These are phyloP conservation scores for Vitis hybrid DNA, from an alignment of 177 flowering plant genomes.

Conservation along the genomic window DNA sequence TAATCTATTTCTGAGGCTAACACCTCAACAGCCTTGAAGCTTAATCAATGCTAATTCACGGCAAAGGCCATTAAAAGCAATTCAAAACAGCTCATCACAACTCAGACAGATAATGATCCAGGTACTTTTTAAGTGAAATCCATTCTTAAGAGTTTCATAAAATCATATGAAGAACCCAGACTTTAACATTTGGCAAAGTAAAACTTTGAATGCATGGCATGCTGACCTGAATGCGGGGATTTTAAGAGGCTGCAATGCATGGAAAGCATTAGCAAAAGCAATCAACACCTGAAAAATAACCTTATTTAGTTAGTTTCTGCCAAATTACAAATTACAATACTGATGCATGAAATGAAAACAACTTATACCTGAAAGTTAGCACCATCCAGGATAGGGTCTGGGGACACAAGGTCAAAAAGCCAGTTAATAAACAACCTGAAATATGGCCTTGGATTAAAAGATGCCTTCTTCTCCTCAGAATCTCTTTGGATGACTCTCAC, in stretches of 20 bases:
- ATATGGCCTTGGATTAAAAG: conserved; percentile 90
- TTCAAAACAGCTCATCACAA: too few species aligned
- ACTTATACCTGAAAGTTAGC: conserved; percentile 72
- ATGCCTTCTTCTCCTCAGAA: conserved; percentile 80
- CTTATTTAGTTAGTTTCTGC: background rate
- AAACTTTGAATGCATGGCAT: background rate
- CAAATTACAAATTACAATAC: background rate
- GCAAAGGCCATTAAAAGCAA: too few species aligned
- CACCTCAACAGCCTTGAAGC: too few species aligned
- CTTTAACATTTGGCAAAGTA: too few species aligned
- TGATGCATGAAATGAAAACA: background rate
- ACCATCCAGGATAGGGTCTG: conserved; percentile 74
- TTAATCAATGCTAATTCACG: too few species aligned
- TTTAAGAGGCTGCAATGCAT: conserved; percentile 87
- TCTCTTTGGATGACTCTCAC: conserved; percentile 80
- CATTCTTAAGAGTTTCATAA: too few species aligned
- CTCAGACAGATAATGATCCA: too few species aligned
- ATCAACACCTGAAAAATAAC: conserved; percentile 59
- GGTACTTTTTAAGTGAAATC: too few species aligned
- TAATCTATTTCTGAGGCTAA: too few species aligned
- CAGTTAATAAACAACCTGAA: conserved; percentile 90
- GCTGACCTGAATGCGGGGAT: conserved; percentile 91
- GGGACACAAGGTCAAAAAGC: conserved; percentile 70
- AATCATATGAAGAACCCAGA: too few species aligned
- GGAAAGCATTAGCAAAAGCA: conserved; percentile 87